Evolutionary conservation across 2,329 filamentous ascomycete species (phyloP).

Genomic region (Penicillium sp.): DNA sequence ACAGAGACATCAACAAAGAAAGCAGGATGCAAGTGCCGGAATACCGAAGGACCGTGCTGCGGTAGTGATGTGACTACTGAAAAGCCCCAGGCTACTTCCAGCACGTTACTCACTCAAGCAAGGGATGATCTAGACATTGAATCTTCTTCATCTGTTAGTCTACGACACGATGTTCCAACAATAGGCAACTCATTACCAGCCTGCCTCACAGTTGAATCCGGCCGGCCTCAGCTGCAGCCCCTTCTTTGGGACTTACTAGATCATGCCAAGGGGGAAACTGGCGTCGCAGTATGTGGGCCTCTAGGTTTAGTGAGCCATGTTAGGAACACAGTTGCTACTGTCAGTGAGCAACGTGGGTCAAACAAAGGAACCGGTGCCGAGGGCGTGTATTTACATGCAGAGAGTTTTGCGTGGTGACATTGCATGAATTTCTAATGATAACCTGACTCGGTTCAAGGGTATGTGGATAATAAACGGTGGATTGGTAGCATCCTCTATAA

Average conservation of each 20-base stretch:
- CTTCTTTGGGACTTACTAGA: conserved; percentile 4
- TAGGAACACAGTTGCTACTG: conserved; percentile 4
- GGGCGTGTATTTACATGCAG: conserved; percentile 9
- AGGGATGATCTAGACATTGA: background rate
- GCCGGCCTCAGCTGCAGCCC: conserved; percentile 1
- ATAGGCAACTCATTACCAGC: background rate
- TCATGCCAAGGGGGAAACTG: conserved; percentile 6
- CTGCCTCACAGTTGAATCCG: background rate
- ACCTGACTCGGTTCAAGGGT: too few relatives aligned
- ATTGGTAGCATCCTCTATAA: too few relatives aligned
- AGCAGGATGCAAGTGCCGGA: conserved; percentile 1
- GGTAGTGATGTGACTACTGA: background rate
- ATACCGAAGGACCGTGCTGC: conserved; percentile 3
- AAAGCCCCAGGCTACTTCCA: background rate
- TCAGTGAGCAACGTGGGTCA: conserved; percentile 8
- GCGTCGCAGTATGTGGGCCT: conserved; percentile 9
- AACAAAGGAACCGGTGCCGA: conserved; percentile 10
- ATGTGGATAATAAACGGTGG: too few relatives aligned
- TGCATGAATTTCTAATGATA: too few relatives aligned
- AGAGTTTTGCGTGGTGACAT: conserved; percentile 3
- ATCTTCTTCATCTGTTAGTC: background rate
- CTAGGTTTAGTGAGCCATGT: conserved; percentile 4
- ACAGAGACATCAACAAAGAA: background rate
- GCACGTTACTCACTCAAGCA: background rate
- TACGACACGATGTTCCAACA: background rate